phyloP scores from a whole-genome alignment of 2,329 filamentous ascomycete genomes.

The Cercospora zeae-maydis region DNA sequence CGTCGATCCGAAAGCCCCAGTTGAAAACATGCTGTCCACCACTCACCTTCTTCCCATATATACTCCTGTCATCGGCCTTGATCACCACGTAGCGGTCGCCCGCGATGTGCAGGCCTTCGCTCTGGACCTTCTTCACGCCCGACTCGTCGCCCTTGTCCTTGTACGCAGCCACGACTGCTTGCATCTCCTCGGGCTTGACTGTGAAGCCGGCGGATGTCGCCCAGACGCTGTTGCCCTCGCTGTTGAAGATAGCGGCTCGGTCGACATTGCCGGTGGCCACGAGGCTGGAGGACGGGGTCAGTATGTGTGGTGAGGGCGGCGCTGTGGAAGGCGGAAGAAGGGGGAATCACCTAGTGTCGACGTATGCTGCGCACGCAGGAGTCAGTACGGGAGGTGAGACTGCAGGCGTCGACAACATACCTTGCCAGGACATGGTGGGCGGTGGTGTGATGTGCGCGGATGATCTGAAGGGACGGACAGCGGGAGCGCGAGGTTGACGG shows the following conservation, averaged over 20 bases:
- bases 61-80: slow-evolving; percentile 69
- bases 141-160: slow-evolving; percentile 50
- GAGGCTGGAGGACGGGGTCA: slow-evolving; percentile 55
- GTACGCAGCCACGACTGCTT: slow-evolving; percentile 50
- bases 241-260: slow-evolving; percentile 80
- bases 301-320: slow-evolving; percentile 20
- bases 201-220: slow-evolving; percentile 66
- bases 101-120: slow-evolving; percentile 69
- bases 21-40: neutral
- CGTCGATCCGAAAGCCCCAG: neutral
- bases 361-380: slow-evolving; percentile 49
- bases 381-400: neutral
- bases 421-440: slow-evolving; percentile 37
- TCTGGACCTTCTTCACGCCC: slow-evolving; percentile 63
- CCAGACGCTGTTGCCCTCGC: slow-evolving; percentile 76
- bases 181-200: slow-evolving; percentile 61
- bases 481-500: neutral
- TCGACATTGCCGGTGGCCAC: slow-evolving; percentile 75
- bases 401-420: slow-evolving; percentile 43
- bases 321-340: neutral
- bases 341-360: slow-evolving; percentile 56
- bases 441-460: slow-evolving; percentile 2
- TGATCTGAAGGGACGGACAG: slow-evolving; percentile 3
- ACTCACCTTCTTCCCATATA: slow-evolving; percentile 82
- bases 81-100: slow-evolving; percentile 76